These are phyloP conservation scores for Erysimum cheiranthoides DNA, from an alignment of 345 rosid genomes.

Conservation along the genomic window DNA sequence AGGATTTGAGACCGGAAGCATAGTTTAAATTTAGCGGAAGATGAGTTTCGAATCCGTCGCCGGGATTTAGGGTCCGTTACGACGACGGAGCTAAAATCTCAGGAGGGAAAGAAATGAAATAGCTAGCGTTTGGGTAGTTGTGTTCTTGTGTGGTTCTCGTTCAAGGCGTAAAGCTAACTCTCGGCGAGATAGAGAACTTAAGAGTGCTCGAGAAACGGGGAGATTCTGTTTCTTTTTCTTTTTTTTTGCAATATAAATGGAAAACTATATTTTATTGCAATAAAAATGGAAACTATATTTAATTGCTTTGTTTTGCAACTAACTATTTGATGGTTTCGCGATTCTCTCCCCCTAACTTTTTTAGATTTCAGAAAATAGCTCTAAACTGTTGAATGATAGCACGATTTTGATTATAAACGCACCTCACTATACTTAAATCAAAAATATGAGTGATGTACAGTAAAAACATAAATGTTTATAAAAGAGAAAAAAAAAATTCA, in stretches of 20 bases:
- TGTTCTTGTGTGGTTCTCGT: constrained; percentile 37
- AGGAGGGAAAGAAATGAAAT: neutral
- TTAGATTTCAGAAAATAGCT: neutral
- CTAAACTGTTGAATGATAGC: too few species aligned
- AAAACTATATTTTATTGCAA: constrained; percentile 27
- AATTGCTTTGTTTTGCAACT: constrained; percentile 2
- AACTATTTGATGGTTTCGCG: constrained; percentile 12
- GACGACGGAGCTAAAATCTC: constrained; percentile 32
- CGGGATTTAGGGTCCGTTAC: constrained; percentile 38
- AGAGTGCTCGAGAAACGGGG: constrained; percentile 39
- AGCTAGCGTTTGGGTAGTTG: constrained; percentile 3
- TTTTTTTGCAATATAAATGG: neutral
- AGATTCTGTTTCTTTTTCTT: constrained; percentile 30
- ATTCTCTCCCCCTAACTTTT: neutral
- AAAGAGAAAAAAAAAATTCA: too few species aligned
- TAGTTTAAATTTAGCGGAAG: constrained; percentile 8
- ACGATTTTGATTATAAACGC: too few species aligned
- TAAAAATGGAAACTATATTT: neutral
- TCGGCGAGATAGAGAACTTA: constrained; percentile 27
- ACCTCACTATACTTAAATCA: too few species aligned
- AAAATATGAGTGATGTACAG: neutral
- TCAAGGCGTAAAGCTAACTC: constrained; percentile 38
- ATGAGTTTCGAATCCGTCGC: constrained; percentile 26
- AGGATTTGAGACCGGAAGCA: constrained; percentile 61
- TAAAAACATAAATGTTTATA: too few species aligned